Evolutionary conservation across 1,139 yeast genomes (phyloP).

Genomic region (Blastobotrys arbuscula): DNA sequence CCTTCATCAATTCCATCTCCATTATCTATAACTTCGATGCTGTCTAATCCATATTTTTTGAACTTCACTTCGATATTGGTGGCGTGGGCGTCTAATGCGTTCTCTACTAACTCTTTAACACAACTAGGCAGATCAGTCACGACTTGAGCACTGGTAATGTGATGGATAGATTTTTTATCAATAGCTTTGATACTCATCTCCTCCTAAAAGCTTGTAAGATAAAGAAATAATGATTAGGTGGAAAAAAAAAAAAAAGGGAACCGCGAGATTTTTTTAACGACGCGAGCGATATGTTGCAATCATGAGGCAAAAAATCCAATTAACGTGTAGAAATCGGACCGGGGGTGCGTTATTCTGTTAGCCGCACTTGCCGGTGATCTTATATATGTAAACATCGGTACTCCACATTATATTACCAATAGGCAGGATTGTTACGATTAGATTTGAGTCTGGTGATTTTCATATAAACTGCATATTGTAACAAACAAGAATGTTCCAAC

Average conservation of each 20-base stretch:
- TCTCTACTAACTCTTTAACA: slow-evolving; percentile 81
- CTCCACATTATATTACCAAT: no score
- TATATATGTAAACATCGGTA: no score
- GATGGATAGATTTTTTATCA: slow-evolving; percentile 49
- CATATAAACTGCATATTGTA: no score
- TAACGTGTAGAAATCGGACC: no score
- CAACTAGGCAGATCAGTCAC: slow-evolving; percentile 72
- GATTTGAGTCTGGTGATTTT: no score
- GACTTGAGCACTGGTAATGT: slow-evolving; percentile 89
- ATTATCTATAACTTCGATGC: slow-evolving; percentile 66
- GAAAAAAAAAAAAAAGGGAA: background rate
- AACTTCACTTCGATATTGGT: slow-evolving; percentile 60
- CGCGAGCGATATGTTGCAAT: no score
- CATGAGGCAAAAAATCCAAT: no score
- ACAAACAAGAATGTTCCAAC: no score
- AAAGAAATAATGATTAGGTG: background rate
- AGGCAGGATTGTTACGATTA: no score
- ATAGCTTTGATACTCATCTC: slow-evolving; percentile 36
- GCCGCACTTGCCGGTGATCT: no score
- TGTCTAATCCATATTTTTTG: slow-evolving; percentile 68
- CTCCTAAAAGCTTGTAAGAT: background rate
- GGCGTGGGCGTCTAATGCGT: slow-evolving; percentile 74
- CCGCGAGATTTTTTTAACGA: no score
- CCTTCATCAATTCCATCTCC: slow-evolving; percentile 63
- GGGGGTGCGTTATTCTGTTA: no score